A percentile compares a stretch with the other conserved stretches of the same genome.
phyloP scores from a whole-genome alignment of 2,329 filamentous ascomycete genomes.

The Raffaelea ambrosiae region DNA sequence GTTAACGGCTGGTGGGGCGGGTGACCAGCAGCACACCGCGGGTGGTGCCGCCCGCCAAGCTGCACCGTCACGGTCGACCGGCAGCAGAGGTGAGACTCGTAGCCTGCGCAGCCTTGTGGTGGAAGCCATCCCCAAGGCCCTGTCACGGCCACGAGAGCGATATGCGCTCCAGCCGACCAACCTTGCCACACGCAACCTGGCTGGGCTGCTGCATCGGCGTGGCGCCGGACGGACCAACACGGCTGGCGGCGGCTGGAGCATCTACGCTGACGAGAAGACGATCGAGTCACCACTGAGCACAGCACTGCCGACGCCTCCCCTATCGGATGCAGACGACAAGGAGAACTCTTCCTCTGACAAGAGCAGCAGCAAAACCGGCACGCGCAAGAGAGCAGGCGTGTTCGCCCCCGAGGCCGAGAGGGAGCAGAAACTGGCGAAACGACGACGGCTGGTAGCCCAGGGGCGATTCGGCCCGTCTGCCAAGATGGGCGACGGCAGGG shows the following conservation, averaged over 20 bases:
- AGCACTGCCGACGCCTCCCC: constrained; percentile 36
- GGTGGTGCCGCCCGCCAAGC: neutral
- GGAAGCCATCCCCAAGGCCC: constrained; percentile 72
- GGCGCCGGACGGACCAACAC: constrained; percentile 63
- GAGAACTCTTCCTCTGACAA: constrained; percentile 10
- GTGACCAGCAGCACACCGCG: no score
- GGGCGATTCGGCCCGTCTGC: constrained; percentile 63
- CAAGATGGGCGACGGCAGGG: constrained; percentile 45
- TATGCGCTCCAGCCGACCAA: constrained; percentile 61
- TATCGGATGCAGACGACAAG: constrained; percentile 28
- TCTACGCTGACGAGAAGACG: constrained; percentile 59
- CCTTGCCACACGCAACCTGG: constrained; percentile 62
- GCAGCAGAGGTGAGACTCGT: constrained; percentile 43
- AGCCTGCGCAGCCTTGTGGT: constrained; percentile 64
- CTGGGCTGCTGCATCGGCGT: constrained; percentile 58
- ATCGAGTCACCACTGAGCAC: constrained; percentile 48
- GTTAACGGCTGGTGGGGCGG: constrained; percentile 11
- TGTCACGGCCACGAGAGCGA: constrained; percentile 65
- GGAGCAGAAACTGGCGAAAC: constrained; percentile 37
- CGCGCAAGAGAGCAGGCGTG: constrained; percentile 16
- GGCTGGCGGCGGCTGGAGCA: constrained; percentile 69
- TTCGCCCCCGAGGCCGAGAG: neutral
- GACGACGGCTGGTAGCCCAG: constrained; percentile 51
- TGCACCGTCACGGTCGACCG: constrained; percentile 8
- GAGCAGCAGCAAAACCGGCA: constrained; percentile 6